Evolutionary conservation across 192 early-diverging fungal species (phyloP).

Genomic region (Entomortierella beljakovae): DNA sequence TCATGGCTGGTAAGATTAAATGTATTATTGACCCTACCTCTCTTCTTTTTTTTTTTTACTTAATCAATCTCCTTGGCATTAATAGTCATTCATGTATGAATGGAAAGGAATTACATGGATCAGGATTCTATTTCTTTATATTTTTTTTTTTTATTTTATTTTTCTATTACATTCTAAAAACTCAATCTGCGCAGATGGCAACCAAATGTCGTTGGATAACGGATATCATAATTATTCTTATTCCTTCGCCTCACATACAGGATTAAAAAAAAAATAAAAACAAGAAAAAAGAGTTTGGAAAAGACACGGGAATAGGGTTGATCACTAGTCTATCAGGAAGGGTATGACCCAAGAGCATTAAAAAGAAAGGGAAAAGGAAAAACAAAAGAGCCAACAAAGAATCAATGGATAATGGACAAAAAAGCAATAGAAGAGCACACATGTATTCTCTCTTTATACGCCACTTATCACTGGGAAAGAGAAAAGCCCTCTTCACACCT

Average conservation of each 20-base stretch:
- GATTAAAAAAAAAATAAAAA: constrained; percentile 5
- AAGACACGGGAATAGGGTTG: not conserved
- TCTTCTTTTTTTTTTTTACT: not conserved
- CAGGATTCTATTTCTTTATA: too few species aligned
- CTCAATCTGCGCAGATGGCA: too few species aligned
- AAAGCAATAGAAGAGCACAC: not conserved
- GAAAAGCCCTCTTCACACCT: too few species aligned
- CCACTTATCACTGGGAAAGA: not conserved
- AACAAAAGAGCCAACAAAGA: constrained; percentile 5
- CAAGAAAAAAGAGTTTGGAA: not conserved
- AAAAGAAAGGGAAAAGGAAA: not conserved
- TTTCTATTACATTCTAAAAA: too few species aligned
- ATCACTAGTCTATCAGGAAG: not conserved
- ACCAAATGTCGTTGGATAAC: not conserved
- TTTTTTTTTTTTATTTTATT: not conserved
- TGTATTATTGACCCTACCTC: not conserved
- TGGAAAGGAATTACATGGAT: too few species aligned
- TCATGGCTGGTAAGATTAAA: constrained; percentile 28
- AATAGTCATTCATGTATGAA: too few species aligned
- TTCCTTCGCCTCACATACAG: not conserved
- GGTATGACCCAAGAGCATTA: not conserved
- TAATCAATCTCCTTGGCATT: not conserved
- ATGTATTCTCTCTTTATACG: not conserved
- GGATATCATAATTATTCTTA: not conserved
- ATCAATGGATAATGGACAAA: not conserved